phyloP scores from a whole-genome alignment of 1,139 yeast genomes.

The Pichia sp. region DNA sequence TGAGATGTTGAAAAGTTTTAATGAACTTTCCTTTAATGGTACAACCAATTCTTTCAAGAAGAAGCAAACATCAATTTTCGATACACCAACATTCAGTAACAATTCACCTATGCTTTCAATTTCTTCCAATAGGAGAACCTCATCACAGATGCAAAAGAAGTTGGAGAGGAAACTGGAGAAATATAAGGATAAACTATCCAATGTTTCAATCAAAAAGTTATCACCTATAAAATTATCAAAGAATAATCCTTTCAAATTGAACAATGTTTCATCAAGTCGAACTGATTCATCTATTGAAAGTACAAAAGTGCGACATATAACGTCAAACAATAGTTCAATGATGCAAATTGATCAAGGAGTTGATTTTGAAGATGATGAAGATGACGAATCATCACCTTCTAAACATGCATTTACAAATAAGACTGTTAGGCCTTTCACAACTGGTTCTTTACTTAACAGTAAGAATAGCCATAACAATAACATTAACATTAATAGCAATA shows the following conservation, averaged over 20 bases:
- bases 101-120: background rate
- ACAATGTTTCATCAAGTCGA: too few relatives aligned
- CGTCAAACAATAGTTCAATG: background rate
- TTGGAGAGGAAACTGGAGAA: conserved; percentile 10
- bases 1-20: conserved; percentile 27
- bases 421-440: conserved; percentile 1
- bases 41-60: background rate
- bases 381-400: conserved; percentile 20
- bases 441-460: conserved; percentile 1
- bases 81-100: background rate
- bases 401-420: conserved; percentile 11
- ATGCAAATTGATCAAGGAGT: conserved; percentile 1
- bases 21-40: conserved; percentile 25
- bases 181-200: conserved; percentile 11
- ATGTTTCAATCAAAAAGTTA: conserved; percentile 8
- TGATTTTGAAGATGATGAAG: background rate
- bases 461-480: background rate
- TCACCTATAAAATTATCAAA: conserved; percentile 7
- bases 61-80: background rate
- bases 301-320: background rate
- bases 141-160: conserved; percentile 12
- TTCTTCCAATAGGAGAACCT: background rate
- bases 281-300: background rate
- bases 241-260: conserved; percentile 4
- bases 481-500: background rate